Base-by-base conservation (phyloP, 225 moss, liverwort and hornwort species). In the Takakia lepidozioides region DNA sequence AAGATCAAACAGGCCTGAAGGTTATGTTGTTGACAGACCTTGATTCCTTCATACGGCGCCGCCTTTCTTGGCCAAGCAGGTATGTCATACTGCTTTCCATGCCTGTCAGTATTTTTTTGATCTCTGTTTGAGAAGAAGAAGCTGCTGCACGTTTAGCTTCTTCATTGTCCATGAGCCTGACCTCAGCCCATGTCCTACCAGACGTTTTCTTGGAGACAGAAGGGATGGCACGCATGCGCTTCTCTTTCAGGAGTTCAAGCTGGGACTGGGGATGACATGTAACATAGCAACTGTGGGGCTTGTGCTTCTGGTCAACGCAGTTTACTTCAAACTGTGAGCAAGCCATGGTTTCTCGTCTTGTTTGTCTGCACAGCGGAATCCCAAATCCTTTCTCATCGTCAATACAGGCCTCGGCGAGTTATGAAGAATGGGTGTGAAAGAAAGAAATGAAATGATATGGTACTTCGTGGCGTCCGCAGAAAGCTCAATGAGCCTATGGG, bases 21-120 rank as follows among this genome's bases (percentile, higher is more conserved):
- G n/a, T n/a, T n/a, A n/a, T n/a, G n/a, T 21, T 46, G 22, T 24
- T 46, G 8, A 14, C 10, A 9, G 8, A 21, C 23, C 45, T 46
- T 8, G 34, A 2, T 7, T 20, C 19, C 11, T 59, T 37, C 52
- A 72, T 50, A 30, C 70, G 70, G 14, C 84, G 73, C 34, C 82
- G 68, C 62, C 85, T 82, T 44, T 85, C 85, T 55, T 85, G 85
- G n/a, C 85, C 85, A 45, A 85, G 68, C 46, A 85, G 70, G 53
- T 73, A 85, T n/a, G 71, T 85, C 81, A 85, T 82, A 63, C 85
- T 81, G 32, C 81, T 77, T 53, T 82, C 71, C 19, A 85, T 56
- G 6, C 72, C 63, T 8, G 63, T 78, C 46, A 85, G 56, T 47
- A 61, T 74, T 46, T 63, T 78, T 46, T 63, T 76, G 27, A 80